Base-by-base conservation (phyloP, 1,284 basidiomycete species). In the Anthracocystis walkeri region DNA sequence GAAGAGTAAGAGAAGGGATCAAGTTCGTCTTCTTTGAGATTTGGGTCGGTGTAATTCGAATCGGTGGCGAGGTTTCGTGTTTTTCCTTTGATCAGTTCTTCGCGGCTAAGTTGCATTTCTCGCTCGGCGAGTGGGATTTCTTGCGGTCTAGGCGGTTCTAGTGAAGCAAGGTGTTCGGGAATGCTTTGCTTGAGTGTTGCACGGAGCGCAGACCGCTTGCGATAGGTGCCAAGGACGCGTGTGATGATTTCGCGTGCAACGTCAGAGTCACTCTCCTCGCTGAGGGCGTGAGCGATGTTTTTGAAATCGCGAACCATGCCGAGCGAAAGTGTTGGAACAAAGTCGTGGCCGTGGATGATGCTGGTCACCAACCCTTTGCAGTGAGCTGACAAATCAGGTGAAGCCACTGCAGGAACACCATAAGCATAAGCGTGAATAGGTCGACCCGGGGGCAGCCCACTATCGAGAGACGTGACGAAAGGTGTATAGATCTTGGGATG, bases 181-280 rank as follows among this genome's bases (percentile, higher is more conserved):
- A 57, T 31, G 27, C 61, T 58, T 12, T 63, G 25, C 58, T 66
- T 31, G 75, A 61, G 52, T 7, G 21, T 49, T 3, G 57, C 20
- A 14, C 71, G 65, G 14, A 69, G 61, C 62, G 71, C 82, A 41
- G 60, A 35, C 33, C 73, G 59, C 58, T 79, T 64, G 45, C 83
- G 76, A 42, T 82, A 84, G 11, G 84, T 58, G 12, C 82, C 82
- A 33, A 85, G 55, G 18, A 87, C 87, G 49, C 86, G 79, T 8
- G 85, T 86, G 21, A 89, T 86, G 57, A 89, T 88, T 75, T 88
- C 87, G 58, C 87, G 86, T 16, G 87, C 87, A 3, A 87, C 60
- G 25, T 72, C 75, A 14, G 74, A 79, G 33, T 82, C 82, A 18
- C 42, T 60, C 49, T 78, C 71, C 23, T 75, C 61, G 21, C 59